phyloP scores from a whole-genome alignment of 2,329 filamentous ascomycete genomes.

The Pseudocercospora crystallina region DNA sequence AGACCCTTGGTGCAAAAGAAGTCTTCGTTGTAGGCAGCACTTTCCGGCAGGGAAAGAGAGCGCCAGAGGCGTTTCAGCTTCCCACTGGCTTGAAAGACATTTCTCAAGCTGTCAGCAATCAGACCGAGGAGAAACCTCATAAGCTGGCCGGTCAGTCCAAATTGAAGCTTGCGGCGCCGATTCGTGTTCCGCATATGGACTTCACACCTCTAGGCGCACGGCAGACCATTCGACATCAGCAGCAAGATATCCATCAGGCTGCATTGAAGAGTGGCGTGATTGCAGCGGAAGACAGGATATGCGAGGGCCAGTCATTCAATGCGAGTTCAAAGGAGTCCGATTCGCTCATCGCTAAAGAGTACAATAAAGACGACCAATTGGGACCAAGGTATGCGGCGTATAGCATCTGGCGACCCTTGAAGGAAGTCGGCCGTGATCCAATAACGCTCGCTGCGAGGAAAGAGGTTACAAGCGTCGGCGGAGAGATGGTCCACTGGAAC shows the following conservation, averaged over 20 bases:
- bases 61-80: background rate
- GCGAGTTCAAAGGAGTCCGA: background rate
- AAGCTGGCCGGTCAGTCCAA: conserved; percentile 6
- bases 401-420: conserved; percentile 10
- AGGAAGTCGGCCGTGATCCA: conserved; percentile 9
- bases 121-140: background rate
- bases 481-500: background rate
- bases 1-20: background rate
- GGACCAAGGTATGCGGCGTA: conserved; percentile 7
- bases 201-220: conserved; percentile 6
- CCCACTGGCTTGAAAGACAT: background rate
- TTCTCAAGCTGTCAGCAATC: background rate
- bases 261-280: background rate
- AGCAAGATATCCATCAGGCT: conserved; percentile 1
- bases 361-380: background rate
- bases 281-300: conserved; percentile 1
- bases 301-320: background rate
- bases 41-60: conserved; percentile 9
- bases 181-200: conserved; percentile 9
- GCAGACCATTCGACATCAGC: conserved; percentile 1
- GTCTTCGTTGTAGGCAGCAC: conserved; percentile 8
- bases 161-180: conserved; percentile 2
- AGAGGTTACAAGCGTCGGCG: background rate
- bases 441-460: conserved; percentile 3
- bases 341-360: background rate